These are phyloP conservation scores for Fusarium guadeloupense DNA, from an alignment of 2,329 filamentous ascomycete genomes.

Conservation along the genomic window DNA sequence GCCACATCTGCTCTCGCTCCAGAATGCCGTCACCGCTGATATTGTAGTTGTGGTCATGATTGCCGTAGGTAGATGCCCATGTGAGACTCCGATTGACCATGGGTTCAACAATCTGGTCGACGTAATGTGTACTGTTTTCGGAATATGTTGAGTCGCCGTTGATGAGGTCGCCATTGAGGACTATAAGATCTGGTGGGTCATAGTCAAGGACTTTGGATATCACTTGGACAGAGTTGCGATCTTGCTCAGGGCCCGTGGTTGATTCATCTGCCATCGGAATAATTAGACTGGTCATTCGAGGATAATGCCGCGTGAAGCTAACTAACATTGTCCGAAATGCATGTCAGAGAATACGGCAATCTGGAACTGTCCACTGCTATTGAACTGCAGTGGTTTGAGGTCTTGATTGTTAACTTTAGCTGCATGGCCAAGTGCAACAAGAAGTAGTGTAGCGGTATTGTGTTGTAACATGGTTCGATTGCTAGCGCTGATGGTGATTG, in stretches of 20 bases:
- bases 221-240: conserved; percentile 65
- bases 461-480: background rate
- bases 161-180: conserved; percentile 77
- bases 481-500: background rate
- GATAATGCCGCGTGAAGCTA: background rate
- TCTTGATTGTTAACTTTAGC: conserved; percentile 16
- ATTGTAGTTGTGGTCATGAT: conserved; percentile 72
- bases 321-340: conserved; percentile 39
- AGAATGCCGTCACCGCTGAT: conserved; percentile 59
- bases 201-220: conserved; percentile 66
- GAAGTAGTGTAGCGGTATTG: background rate
- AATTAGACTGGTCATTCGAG: background rate
- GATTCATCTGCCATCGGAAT: conserved; percentile 22
- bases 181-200: conserved; percentile 68
- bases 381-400: conserved; percentile 30
- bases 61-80: conserved; percentile 77
- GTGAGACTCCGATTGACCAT: conserved; percentile 63
- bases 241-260: conserved; percentile 55
- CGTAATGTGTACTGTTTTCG: conserved; percentile 63
- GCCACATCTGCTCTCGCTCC: conserved; percentile 52
- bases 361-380: conserved; percentile 35
- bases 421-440: conserved; percentile 8
- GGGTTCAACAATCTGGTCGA: conserved; percentile 68
- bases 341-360: conserved; percentile 39
- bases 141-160: conserved; percentile 70